Conservation (phyloP, 1,139 yeast species). For the Hansenula lynferdii region DNA sequence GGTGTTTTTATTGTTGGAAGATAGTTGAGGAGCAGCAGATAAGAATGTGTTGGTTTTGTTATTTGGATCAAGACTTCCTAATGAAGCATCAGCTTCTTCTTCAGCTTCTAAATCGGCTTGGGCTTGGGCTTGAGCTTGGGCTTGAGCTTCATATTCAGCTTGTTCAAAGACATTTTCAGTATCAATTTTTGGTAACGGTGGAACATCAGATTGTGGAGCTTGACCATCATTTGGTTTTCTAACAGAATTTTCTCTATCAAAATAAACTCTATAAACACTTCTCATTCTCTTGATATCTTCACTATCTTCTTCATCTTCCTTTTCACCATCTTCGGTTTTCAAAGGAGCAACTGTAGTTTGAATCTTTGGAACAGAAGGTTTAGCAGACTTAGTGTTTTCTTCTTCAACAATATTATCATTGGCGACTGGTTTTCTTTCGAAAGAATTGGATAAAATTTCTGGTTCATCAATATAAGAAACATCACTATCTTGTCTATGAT, state of each 20-base stretch:
- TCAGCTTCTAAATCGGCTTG: too few species aligned
- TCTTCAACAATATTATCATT: neutral
- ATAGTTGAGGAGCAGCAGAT: slow-evolving; percentile 3
- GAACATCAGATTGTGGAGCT: slow-evolving; percentile 25
- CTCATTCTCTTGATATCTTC: slow-evolving; percentile 72
- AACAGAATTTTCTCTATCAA: slow-evolving; percentile 53
- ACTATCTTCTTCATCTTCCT: slow-evolving; percentile 46
- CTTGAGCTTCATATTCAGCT: too few species aligned
- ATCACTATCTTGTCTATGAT: slow-evolving; percentile 7
- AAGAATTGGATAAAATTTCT: slow-evolving; percentile 1
- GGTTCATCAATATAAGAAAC: slow-evolving; percentile 4
- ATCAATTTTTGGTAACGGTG: slow-evolving; percentile 30
- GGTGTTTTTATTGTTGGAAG: too few species aligned
- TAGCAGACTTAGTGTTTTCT: too few species aligned
- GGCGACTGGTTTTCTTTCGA: slow-evolving; percentile 2
- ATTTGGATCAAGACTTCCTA: slow-evolving; percentile 1
- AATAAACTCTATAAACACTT: slow-evolving; percentile 70
- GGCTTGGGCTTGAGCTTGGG: too few species aligned
- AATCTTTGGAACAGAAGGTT: neutral
- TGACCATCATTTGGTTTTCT: slow-evolving; percentile 18
- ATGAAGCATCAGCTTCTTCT: slow-evolving; percentile 26
- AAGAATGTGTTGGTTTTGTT: slow-evolving; percentile 6
- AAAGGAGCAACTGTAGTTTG: slow-evolving; percentile 3
- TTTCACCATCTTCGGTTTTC: slow-evolving; percentile 12
- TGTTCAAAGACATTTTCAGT: neutral